Conservation (phyloP, 2,329 filamentous ascomycete species). For the Zalaria sp. region DNA sequence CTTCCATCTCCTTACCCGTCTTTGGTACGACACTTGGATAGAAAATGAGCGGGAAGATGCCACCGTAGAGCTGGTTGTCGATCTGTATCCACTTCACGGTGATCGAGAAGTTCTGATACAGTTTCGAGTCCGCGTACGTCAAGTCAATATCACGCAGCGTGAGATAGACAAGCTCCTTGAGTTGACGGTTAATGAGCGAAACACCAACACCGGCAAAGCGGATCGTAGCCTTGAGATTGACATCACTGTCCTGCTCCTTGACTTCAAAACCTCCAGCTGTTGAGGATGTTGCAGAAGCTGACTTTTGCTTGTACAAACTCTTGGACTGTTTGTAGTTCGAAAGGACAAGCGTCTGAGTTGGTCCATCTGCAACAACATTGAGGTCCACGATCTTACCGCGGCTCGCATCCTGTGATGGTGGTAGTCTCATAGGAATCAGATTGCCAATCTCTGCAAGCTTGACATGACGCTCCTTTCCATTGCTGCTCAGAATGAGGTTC, state of each 20-base stretch:
- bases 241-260: slow-evolving; percentile 76
- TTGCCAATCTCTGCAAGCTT: slow-evolving; percentile 96
- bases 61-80: slow-evolving; percentile 95
- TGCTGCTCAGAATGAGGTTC: slow-evolving; percentile 70
- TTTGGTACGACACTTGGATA: slow-evolving; percentile 98
- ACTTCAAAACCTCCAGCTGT: slow-evolving; percentile 72
- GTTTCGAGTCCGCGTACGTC: slow-evolving; percentile 80
- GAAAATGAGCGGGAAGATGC: slow-evolving; percentile 92
- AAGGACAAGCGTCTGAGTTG: slow-evolving; percentile 84
- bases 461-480: slow-evolving; percentile 74
- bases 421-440: slow-evolving; percentile 82
- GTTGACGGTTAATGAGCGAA: slow-evolving; percentile 81
- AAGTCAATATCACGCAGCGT: slow-evolving; percentile 85
- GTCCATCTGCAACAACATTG: slow-evolving; percentile 88
- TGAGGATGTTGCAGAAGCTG: slow-evolving; percentile 39
- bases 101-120: slow-evolving; percentile 83
- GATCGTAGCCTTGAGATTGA: slow-evolving; percentile 80
- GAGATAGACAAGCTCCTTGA: slow-evolving; percentile 85
- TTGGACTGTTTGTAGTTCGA: slow-evolving; percentile 89
- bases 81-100: slow-evolving; percentile 98
- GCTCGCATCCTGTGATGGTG: slow-evolving; percentile 45
- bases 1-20: slow-evolving; percentile 89
- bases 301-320: slow-evolving; percentile 71
- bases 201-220: slow-evolving; percentile 82
- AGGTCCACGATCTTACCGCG: slow-evolving; percentile 85